Conservation (phyloP, 257 asterid genomes). For the Solanum sejunctum region DNA sequence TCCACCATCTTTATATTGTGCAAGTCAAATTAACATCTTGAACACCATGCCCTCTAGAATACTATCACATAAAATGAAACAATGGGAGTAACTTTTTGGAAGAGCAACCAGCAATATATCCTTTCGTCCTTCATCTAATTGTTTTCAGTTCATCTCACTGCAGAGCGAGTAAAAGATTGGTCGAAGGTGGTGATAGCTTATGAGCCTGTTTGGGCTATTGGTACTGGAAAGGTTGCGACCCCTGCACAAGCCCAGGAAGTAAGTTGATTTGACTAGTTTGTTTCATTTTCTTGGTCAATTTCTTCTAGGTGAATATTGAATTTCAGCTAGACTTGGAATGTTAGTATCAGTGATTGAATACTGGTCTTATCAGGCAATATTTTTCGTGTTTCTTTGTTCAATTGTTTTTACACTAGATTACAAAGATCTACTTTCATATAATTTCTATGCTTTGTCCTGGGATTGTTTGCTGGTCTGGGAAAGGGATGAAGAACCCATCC, state of each 20-base stretch:
- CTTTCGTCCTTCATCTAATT: neutral
- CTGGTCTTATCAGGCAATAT: neutral
- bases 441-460: neutral
- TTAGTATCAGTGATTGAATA: neutral
- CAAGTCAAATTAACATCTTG: neutral
- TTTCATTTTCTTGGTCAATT: neutral
- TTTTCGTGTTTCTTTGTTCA: neutral
- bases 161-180: constrained; percentile 75
- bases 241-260: constrained; percentile 99
- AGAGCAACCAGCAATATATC: neutral
- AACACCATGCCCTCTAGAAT: neutral
- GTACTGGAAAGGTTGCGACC: constrained; percentile 93
- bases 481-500: neutral
- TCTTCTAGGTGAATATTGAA: neutral
- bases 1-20: neutral
- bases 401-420: neutral
- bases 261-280: constrained; percentile 14
- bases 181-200: constrained; percentile 79
- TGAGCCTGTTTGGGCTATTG: constrained; percentile 99
- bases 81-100: neutral
- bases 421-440: neutral
- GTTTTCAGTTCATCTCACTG: neutral
- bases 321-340: neutral
- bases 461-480: neutral
- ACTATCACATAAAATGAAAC: neutral